Evolutionary conservation across 1,139 yeast species (phyloP).

Genomic region (Yamadazyma dendronema): DNA sequence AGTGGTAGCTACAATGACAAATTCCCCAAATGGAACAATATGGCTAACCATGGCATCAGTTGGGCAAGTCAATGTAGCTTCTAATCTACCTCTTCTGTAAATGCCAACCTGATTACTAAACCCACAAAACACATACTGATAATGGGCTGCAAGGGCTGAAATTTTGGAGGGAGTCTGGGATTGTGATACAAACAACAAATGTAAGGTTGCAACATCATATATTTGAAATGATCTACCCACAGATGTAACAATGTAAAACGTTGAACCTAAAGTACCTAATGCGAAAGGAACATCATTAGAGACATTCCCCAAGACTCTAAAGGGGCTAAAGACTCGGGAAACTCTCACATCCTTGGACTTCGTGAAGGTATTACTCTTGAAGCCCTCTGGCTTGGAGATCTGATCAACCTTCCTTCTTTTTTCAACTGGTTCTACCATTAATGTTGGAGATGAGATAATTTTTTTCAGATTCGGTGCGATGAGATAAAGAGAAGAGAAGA

Average conservation of each 20-base stretch:
- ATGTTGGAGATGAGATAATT: slow-evolving; percentile 3
- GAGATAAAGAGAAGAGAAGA: slow-evolving; percentile 5
- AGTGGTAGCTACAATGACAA: slow-evolving; percentile 57
- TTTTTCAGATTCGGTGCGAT: slow-evolving; percentile 6
- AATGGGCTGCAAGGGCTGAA: slow-evolving; percentile 72
- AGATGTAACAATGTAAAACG: slow-evolving; percentile 84
- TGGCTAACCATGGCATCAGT: slow-evolving; percentile 40
- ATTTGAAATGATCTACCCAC: slow-evolving; percentile 91
- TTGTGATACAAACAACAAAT: slow-evolving; percentile 82
- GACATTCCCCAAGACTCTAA: slow-evolving; percentile 60
- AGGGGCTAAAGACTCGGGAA: slow-evolving; percentile 45
- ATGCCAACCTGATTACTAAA: slow-evolving; percentile 72
- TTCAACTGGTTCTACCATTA: slow-evolving; percentile 32
- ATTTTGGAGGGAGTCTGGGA: slow-evolving; percentile 71
- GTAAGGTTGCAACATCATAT: slow-evolving; percentile 87
- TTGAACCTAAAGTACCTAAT: slow-evolving; percentile 82
- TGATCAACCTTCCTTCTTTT: slow-evolving; percentile 28
- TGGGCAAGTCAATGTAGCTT: slow-evolving; percentile 48
- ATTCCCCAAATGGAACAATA: slow-evolving; percentile 75
- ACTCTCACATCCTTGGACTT: slow-evolving; percentile 12
- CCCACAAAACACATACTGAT: slow-evolving; percentile 81
- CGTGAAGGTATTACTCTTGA: not conserved
- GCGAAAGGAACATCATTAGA: slow-evolving; percentile 83
- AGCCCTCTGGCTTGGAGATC: not conserved
- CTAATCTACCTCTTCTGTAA: slow-evolving; percentile 78